Evolutionary conservation across 75 land plant species (phyloP), one percentile per base, ranked within the genome.

Genomic region (Sequoiadendron giganteum): DNA sequence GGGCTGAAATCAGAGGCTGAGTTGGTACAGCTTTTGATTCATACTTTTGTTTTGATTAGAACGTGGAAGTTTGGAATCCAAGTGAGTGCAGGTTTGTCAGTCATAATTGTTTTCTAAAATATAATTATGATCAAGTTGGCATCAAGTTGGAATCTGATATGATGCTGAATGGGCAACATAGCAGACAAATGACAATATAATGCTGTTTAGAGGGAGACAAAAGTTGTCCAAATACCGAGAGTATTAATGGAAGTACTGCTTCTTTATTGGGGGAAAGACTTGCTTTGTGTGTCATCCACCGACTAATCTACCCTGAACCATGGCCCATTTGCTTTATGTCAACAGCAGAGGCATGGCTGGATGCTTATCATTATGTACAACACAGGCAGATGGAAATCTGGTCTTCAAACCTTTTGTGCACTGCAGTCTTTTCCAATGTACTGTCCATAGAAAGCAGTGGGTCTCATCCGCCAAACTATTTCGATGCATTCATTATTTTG

Each of bases 51-150:
- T 58, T 19, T 58, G 65, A 47, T 14, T 1, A 38, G 81, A 78
- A 78, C 81, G 81, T 78, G 81, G 43, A 78, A 40, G 81, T 78
- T 78, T 40, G 81, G 81, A 78, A 38, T 78, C 43, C 40, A 78
- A 38, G 81, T 78, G 25, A 40, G 43, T 72, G 76, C 36, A 72
- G 30, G 9, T 72, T 28, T 72, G 76, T 72, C 76, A 72, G 76
- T 25, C 28, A 65, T 70, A 16, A 77, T 36, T 36, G 3, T 38
- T 39, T 39, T 78, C 1, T 7, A 32, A 75, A 78, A 78, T 18
- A 38, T 10, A 15, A 78, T 15, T 15, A 42, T 30, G 45, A 78
- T n/a, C 39, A 43, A 21, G 43, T 43, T 80, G 48, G 43, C 28
- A 78, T n/a, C 39, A 43, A 21, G 43, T 43, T 80, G 48, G 43